A percentile compares a stretch with the other conserved stretches of the same genome.
Conservation (phyloP, 78 protist species). For the Dictyostelium firmibasis region DNA sequence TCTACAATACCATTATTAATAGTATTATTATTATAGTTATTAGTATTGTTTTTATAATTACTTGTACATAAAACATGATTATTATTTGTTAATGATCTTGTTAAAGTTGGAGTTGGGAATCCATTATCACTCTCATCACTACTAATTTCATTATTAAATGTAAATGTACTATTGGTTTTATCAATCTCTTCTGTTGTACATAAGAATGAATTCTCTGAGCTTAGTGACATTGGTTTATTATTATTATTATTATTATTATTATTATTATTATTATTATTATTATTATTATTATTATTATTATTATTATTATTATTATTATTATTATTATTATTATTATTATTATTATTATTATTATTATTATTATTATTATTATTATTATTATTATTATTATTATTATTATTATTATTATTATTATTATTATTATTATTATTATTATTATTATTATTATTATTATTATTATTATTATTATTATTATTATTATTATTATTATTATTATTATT, state of each 20-base stretch:
- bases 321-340: not conserved
- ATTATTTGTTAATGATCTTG: not conserved
- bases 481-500: not conserved
- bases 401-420: too few species aligned
- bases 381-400: not conserved
- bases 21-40: not conserved
- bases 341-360: not conserved
- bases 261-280: not conserved
- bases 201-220: not conserved
- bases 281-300: not conserved
- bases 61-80: not conserved
- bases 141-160: conserved; percentile 2
- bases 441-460: not conserved
- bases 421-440: too few species aligned
- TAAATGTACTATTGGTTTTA: not conserved
- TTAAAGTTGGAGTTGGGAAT: not conserved
- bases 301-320: conserved; percentile 1
- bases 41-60: not conserved
- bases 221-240: not conserved
- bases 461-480: not conserved
- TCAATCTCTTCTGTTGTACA: conserved; percentile 8
- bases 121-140: not conserved
- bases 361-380: not conserved
- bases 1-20: too few species aligned
- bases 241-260: not conserved